phyloP scores from a whole-genome alignment of 176 grass and related monocot genomes.

The Hsuehochloa calcarea region DNA sequence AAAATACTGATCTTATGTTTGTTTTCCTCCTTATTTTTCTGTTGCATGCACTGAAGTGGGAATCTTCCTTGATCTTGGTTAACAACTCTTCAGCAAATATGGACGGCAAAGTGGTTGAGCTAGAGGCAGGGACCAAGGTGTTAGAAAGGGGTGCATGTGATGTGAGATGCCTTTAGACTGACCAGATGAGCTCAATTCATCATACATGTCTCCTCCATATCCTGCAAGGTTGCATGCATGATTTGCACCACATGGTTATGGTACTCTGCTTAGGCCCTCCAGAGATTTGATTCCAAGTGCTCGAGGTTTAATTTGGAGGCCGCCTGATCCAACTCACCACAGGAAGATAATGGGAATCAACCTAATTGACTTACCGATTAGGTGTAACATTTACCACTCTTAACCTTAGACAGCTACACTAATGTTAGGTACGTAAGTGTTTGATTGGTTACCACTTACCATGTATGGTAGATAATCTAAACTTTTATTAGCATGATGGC shows the following conservation, averaged over 20 bases:
- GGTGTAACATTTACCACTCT: no score
- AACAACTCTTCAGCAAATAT: neutral
- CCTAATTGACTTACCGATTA: no score
- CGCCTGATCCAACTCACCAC: no score
- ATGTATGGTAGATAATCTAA: no score
- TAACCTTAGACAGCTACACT: no score
- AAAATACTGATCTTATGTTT: neutral
- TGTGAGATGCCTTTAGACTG: neutral
- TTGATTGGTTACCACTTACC: no score
- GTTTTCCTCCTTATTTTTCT: neutral
- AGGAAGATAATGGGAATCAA: no score
- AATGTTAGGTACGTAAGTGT: no score
- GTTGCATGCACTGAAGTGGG: neutral
- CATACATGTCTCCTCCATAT: slow-evolving; percentile 20
- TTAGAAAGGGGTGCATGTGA: slow-evolving; percentile 17
- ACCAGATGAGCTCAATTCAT: slow-evolving; percentile 4
- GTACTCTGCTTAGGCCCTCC: neutral
- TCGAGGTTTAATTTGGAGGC: no score
- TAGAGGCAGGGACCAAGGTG: neutral
- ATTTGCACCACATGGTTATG: slow-evolving; percentile 10
- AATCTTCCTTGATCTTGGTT: neutral
- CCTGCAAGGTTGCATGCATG: neutral
- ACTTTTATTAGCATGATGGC: no score
- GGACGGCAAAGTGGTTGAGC: neutral
- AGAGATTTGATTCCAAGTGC: neutral